phyloP scores from a whole-genome alignment of 768 basidiomycete genomes.

The Suillus sp. region DNA sequence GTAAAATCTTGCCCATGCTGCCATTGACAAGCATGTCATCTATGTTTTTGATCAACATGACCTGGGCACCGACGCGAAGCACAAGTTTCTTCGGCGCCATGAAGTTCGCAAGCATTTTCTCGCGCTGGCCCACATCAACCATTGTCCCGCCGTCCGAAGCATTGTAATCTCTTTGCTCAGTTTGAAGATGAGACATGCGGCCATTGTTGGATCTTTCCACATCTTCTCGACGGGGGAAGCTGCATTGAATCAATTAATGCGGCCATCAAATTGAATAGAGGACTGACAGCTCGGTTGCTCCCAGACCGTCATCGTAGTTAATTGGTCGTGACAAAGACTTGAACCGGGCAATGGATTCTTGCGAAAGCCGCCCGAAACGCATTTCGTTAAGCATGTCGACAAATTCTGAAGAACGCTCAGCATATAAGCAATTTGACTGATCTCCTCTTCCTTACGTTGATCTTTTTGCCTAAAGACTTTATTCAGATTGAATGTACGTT shows the following conservation, averaged over 20 bases:
- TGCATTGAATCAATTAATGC: slow-evolving; percentile 32
- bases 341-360: slow-evolving; percentile 71
- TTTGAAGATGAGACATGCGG: slow-evolving; percentile 64
- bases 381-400: slow-evolving; percentile 98
- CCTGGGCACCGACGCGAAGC: slow-evolving; percentile 82
- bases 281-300: slow-evolving; percentile 86
- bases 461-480: slow-evolving; percentile 96
- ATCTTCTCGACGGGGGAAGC: slow-evolving; percentile 90
- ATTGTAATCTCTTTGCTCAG: slow-evolving; percentile 52
- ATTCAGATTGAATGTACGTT: slow-evolving; percentile 87
- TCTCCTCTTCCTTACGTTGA: slow-evolving; percentile 55
- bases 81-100: slow-evolving; percentile 79
- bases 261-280: background rate
- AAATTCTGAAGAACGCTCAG: slow-evolving; percentile 59
- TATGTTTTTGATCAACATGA: slow-evolving; percentile 95
- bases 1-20: slow-evolving; percentile 81
- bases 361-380: slow-evolving; percentile 81
- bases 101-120: slow-evolving; percentile 85
- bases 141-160: slow-evolving; percentile 69
- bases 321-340: slow-evolving; percentile 68
- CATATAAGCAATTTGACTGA: slow-evolving; percentile 7
- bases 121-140: slow-evolving; percentile 53
- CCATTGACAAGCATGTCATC: slow-evolving; percentile 94
- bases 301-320: slow-evolving; percentile 76
- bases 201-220: slow-evolving; percentile 81